phyloP scores from a whole-genome alignment of 2,329 filamentous ascomycete species.

The Colletotrichum sp. region DNA sequence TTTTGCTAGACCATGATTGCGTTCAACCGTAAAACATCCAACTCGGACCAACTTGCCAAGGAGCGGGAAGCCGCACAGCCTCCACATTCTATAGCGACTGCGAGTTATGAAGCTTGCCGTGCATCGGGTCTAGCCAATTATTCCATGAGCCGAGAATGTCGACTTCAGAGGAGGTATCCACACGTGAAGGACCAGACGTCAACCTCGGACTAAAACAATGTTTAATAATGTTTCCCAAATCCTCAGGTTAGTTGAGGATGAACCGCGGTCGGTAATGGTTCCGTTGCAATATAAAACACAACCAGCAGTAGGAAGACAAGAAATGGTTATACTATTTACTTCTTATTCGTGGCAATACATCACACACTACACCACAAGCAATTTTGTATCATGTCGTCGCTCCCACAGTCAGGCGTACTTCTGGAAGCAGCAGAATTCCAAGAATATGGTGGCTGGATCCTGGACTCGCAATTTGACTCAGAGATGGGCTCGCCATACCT shows the following conservation, averaged over 20 bases:
- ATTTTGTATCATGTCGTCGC: neutral
- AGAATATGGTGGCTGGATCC: neutral
- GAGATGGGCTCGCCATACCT: neutral
- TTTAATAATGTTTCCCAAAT: neutral
- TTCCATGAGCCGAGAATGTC: neutral
- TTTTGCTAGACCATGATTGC: accelerated
- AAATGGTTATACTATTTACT: neutral
- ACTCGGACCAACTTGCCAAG: neutral
- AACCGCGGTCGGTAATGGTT: accelerated
- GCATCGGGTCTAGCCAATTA: neutral
- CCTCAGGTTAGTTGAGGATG: accelerated
- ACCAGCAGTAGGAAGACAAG: neutral
- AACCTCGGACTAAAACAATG: neutral
- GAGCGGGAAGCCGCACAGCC: accelerated
- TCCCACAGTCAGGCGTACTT: neutral
- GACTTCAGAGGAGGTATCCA: neutral
- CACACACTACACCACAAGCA: accelerated
- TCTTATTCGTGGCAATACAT: neutral
- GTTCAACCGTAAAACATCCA: neutral
- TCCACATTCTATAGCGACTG: neutral
- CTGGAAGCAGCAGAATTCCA: neutral
- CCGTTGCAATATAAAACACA: neutral
- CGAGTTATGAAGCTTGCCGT: neutral
- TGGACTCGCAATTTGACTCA: neutral
- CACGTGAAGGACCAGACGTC: accelerated